Evolutionary conservation across 805 yeast species (phyloP).

Genomic region (Torulaspora franciscae): DNA sequence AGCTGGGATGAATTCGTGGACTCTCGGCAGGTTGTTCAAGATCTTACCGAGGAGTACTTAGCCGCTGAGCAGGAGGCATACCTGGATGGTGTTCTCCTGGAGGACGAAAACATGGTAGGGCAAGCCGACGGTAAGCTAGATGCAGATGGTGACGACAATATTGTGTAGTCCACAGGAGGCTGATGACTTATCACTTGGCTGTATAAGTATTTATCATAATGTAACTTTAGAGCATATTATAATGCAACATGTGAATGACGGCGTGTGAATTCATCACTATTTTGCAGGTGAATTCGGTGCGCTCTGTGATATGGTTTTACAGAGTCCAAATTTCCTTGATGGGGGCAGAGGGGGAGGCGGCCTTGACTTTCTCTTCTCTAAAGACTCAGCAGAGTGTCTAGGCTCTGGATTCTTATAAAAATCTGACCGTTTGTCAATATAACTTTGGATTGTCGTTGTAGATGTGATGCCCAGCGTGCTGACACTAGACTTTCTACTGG

Average conservation of each 20-base stretch:
- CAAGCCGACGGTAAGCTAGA: slow-evolving; percentile 22
- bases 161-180: slow-evolving; percentile 10
- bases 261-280: not conserved
- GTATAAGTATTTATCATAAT: not conserved
- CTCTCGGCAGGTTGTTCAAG: slow-evolving; percentile 67
- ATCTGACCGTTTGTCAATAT: slow-evolving; percentile 3
- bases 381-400: slow-evolving; percentile 35
- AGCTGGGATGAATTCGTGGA: slow-evolving; percentile 67
- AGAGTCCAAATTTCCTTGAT: slow-evolving; percentile 29
- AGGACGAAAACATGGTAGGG: slow-evolving; percentile 37
- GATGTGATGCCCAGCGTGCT: slow-evolving; percentile 21
- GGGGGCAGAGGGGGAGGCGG: slow-evolving; percentile 40
- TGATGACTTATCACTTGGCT: slow-evolving; percentile 1
- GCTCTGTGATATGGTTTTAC: slow-evolving; percentile 5
- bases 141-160: slow-evolving; percentile 31
- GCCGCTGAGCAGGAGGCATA: slow-evolving; percentile 56
- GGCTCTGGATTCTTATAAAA: slow-evolving; percentile 14
- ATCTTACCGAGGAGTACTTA: slow-evolving; percentile 72
- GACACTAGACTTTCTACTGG: slow-evolving; percentile 27
- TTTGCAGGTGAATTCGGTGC: slow-evolving; percentile 3
- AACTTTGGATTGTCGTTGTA: slow-evolving; percentile 4
- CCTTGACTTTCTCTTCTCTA: slow-evolving; percentile 34
- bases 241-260: not conserved
- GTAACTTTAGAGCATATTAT: not conserved
- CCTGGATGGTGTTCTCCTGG: slow-evolving; percentile 36